Evolutionary conservation across 306 rosid genomes (phyloP), one percentile per base, ranked within the genome.

Genomic region (Coriaria nepalensis): DNA sequence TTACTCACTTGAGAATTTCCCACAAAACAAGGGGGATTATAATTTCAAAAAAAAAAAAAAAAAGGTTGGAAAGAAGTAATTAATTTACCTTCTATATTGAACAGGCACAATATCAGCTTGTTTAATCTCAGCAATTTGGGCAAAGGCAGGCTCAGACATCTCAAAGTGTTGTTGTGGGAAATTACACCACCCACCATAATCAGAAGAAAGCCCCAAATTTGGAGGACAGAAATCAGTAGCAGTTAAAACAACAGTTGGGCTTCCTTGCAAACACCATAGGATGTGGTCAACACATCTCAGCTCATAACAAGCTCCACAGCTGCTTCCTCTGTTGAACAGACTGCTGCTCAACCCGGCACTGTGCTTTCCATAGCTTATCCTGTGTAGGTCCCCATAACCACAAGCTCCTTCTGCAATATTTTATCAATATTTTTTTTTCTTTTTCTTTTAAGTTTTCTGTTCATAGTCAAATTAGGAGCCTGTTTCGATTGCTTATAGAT

Each of bases 171-270:
- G 78, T 47, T 75, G 64, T 45, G 98, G 98, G 56, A 90, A 85
- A 62, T 90, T 90, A 61, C 95, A 90, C 95, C 98, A 85, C 36
- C 98, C 98, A 61, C 98, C 98, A 69, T 90, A 90, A 52, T 90
- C 98, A 7, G 69, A 62, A 2, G 98, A 79, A 37, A 85, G 79
- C 4, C 98, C 98, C 29, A 60, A 73, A 68, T 85, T 90, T 5
- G 98, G 94, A 60, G 98, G 81, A 57, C 98, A 90, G 69, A 85
- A 90, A 78, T 90, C 98, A 29, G 95, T 81, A 11, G 90, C 98
- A 10, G 95, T 85, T 69, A 90, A 83, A 46, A 75, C 62, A 14
- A 90, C 66, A 35, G 94, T 59, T 6, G 95, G 98, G 63, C 98
- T 90, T 42, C 94, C 98, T 62, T 75, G 72, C 44, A 75, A 56